Evolutionary conservation across 495 filamentous ascomycete species (phyloP).

Genomic region (Neurospora tetraspora): DNA sequence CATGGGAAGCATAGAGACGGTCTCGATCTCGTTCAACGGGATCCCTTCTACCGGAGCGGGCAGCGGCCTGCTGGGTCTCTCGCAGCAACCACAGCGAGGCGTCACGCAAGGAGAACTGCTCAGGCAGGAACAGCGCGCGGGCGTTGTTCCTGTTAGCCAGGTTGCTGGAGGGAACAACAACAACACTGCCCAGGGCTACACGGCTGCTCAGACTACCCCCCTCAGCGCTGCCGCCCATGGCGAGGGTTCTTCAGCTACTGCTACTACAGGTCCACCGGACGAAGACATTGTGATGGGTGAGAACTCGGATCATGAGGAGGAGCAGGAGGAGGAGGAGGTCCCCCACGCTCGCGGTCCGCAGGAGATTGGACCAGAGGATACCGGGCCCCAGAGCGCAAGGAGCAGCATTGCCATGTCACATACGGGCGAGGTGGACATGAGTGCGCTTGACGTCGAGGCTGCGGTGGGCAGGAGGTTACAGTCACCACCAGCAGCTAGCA

Average conservation of each 20-base stretch:
- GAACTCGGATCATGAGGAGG: slow-evolving; percentile 16
- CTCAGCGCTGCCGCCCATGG: slow-evolving; percentile 14
- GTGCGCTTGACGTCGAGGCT: slow-evolving; percentile 43
- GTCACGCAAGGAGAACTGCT: slow-evolving; percentile 70
- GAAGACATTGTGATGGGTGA: slow-evolving; percentile 26
- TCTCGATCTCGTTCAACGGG: slow-evolving; percentile 57
- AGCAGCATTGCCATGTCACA: slow-evolving; percentile 14
- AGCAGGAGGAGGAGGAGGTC: slow-evolving; percentile 45
- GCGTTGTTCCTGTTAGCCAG: slow-evolving; percentile 48
- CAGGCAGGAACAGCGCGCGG: slow-evolving; percentile 68
- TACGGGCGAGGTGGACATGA: slow-evolving; percentile 25
- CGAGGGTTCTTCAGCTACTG: slow-evolving; percentile 8
- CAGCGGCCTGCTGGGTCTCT: slow-evolving; percentile 11
- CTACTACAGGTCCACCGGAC: slow-evolving; percentile 11
- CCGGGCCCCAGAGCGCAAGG: slow-evolving; percentile 57
- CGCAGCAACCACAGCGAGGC: slow-evolving; percentile 24
- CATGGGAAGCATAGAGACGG: slow-evolving; percentile 60
- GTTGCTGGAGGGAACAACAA: slow-evolving; percentile 20
- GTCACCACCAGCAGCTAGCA: slow-evolving; percentile 2
- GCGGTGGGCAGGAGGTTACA: slow-evolving; percentile 37
- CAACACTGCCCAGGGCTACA: slow-evolving; percentile 9
- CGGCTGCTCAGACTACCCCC: slow-evolving; percentile 2
- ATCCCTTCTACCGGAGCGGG: slow-evolving; percentile 34
- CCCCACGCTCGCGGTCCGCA: slow-evolving; percentile 77
- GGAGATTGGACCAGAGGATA: slow-evolving; percentile 75